Evolutionary conservation across 805 yeast genomes (phyloP), one percentile per base, ranked within the genome.

Genomic region (Suhomyces sp.): DNA sequence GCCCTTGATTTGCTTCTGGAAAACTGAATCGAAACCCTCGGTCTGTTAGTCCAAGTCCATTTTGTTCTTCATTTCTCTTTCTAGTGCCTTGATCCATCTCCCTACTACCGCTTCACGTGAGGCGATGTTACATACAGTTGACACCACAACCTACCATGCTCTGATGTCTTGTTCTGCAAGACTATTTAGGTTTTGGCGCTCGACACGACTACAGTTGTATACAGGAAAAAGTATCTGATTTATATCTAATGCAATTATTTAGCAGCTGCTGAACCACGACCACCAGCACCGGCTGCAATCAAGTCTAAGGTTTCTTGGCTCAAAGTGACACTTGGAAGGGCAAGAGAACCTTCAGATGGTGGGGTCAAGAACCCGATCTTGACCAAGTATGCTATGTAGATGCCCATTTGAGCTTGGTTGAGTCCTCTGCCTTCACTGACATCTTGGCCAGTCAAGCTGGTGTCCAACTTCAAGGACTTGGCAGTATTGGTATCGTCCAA

Each of bases 401-500:
- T 71, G 24, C 92, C 91, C 73, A 90, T 73, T 58, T 84, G 86
- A 27, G 77, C 74, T 23, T 71, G 67, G 52, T 83, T 83, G n/a
- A 91, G 87, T 48, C 97, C 97, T 49, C 73, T 78, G 8, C 97
- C 97, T 0, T 70, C 68, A 46, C 90, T 80, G 29, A 68, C 73
- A 63, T 90, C 96, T 47, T 71, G 77, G 12, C 88, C 90, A 1
- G 90, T 79, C 83, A 84, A 82, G 31, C 63, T 63, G 5, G 75
- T 70, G 66, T 90, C 97, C 24, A 69, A 75, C 53, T 71, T 73
- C 66, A 94, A 81, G 0, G 92, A 80, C n/a, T 68, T 67, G n/a
- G 77, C 81, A 1, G 98, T 89, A 67, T 94, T 92, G 4, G 78
- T 50, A 61, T 96, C 99, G 64, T 92, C 97, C 58, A 94, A 79